Percentiles rank a stretch among this genome's conserved stretches.
These are phyloP conservation scores for Leccinum ochraceum DNA, from an alignment of 768 basidiomycete genomes.

Conservation along the genomic window DNA sequence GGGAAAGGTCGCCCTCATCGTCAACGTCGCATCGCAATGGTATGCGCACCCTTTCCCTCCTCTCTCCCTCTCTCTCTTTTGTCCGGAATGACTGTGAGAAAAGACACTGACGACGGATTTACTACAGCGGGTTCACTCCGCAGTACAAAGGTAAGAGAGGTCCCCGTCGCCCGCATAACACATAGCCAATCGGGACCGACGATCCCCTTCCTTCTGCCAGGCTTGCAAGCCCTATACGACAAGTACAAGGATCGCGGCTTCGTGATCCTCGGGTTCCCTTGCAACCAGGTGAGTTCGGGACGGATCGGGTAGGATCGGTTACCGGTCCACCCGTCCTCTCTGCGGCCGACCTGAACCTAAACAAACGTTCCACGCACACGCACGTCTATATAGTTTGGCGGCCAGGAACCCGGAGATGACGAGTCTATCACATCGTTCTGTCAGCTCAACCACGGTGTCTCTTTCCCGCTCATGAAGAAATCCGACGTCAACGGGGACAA, in stretches of 20 bases:
- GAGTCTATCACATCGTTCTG: slow-evolving; percentile 75
- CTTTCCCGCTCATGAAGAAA: slow-evolving; percentile 91
- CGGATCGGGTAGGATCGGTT: not conserved
- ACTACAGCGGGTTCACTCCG: slow-evolving; percentile 76
- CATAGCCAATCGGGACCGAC: not conserved
- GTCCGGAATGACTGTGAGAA: not conserved
- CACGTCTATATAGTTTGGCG: slow-evolving; percentile 59
- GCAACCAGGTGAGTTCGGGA: slow-evolving; percentile 67
- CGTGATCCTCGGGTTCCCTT: slow-evolving; percentile 88
- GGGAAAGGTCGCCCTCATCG: slow-evolving; percentile 77
- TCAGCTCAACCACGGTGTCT: slow-evolving; percentile 81
- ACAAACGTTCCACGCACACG: not conserved
- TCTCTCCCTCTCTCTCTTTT: not conserved
- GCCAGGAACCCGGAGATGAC: slow-evolving; percentile 84
- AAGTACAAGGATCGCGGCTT: slow-evolving; percentile 79
- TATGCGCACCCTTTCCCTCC: slow-evolving; percentile 1
- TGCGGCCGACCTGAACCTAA: not conserved
- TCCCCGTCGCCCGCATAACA: not conserved
- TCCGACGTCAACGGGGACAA: slow-evolving; percentile 89
- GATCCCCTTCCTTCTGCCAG: slow-evolving; percentile 34
- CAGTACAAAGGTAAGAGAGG: slow-evolving; percentile 64
- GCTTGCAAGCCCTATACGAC: slow-evolving; percentile 78
- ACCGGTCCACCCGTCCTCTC: too few relatives aligned
- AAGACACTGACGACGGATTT: not conserved
- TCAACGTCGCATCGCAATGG: slow-evolving; percentile 81